These are phyloP conservation scores for Comarum palustre DNA, from an alignment of 306 rosid species.

Conservation along the genomic window DNA sequence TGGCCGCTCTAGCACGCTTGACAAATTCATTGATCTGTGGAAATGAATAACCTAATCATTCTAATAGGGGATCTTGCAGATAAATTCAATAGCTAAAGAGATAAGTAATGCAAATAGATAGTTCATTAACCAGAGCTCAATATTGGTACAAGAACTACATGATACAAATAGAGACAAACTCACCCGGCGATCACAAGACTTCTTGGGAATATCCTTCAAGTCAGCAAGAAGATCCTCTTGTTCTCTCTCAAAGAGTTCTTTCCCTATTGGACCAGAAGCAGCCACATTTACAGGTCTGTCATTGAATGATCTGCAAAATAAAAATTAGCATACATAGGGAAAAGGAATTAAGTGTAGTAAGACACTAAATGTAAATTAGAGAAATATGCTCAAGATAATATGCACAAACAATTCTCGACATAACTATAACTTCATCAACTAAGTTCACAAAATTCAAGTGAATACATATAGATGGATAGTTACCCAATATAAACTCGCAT, in stretches of 20 bases:
- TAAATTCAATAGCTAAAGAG: neutral
- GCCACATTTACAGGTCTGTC: constrained; percentile 60
- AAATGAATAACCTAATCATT: neutral
- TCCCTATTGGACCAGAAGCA: constrained; percentile 62
- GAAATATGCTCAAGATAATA: neutral
- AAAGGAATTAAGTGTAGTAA: neutral
- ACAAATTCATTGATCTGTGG: constrained; percentile 90
- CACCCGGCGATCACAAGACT: constrained; percentile 88
- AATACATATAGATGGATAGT: constrained; percentile 19
- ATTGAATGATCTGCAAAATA: constrained; percentile 74
- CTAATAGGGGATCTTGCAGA: neutral
- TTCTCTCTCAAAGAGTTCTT: constrained; percentile 84
- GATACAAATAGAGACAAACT: constrained; percentile 30
- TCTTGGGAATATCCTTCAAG: constrained; percentile 89
- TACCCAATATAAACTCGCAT: constrained; percentile 93
- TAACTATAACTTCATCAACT: neutral
- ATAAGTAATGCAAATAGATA: neutral
- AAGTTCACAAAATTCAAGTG: neutral
- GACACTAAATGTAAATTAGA: neutral
- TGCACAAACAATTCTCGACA: neutral
- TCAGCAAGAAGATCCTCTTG: constrained; percentile 89
- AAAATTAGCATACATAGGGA: neutral
- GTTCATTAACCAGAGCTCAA: neutral
- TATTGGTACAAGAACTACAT: neutral
- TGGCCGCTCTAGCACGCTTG: constrained; percentile 83